phyloP scores from a whole-genome alignment of 768 basidiomycete genomes.

The Termitomyces sp. region DNA sequence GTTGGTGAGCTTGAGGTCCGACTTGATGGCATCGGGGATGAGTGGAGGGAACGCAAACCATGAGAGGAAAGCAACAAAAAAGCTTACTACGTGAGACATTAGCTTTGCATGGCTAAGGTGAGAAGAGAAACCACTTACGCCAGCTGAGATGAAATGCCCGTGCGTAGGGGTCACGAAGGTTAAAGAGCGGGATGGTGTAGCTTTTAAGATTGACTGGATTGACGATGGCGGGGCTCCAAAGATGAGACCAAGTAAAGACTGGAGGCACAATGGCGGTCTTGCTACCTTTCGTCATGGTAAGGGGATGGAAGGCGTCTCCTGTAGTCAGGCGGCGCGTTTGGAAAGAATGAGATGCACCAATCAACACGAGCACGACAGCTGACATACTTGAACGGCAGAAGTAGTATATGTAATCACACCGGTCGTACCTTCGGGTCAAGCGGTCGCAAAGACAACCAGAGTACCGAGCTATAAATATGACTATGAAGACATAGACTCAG shows the following conservation, averaged over 20 bases:
- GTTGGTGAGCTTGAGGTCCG: slow-evolving; percentile 41
- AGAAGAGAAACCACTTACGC: slow-evolving; percentile 13
- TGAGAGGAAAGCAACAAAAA: slow-evolving; percentile 43
- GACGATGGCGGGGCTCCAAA: slow-evolving; percentile 29
- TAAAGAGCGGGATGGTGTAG: slow-evolving; percentile 46
- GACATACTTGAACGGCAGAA: background rate
- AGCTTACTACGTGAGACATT: slow-evolving; percentile 25
- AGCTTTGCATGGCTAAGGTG: background rate
- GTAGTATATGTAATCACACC: background rate
- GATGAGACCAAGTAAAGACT: slow-evolving; percentile 25
- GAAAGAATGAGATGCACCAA: background rate
- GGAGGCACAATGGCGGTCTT: slow-evolving; percentile 9
- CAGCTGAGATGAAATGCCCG: slow-evolving; percentile 43
- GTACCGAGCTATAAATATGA: background rate
- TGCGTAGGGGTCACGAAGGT: slow-evolving; percentile 39
- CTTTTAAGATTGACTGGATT: slow-evolving; percentile 49
- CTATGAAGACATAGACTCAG: background rate
- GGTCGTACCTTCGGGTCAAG: background rate
- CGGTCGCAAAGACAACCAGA: background rate
- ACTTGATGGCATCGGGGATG: slow-evolving; percentile 48
- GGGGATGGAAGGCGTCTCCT: background rate
- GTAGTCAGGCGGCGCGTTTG: background rate
- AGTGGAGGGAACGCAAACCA: slow-evolving; percentile 64
- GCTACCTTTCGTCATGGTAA: background rate
- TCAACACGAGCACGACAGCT: background rate